These are phyloP conservation scores for Discostella pseudostelligera DNA, from an alignment of 108 stramenopile species.

Conservation along the genomic window DNA sequence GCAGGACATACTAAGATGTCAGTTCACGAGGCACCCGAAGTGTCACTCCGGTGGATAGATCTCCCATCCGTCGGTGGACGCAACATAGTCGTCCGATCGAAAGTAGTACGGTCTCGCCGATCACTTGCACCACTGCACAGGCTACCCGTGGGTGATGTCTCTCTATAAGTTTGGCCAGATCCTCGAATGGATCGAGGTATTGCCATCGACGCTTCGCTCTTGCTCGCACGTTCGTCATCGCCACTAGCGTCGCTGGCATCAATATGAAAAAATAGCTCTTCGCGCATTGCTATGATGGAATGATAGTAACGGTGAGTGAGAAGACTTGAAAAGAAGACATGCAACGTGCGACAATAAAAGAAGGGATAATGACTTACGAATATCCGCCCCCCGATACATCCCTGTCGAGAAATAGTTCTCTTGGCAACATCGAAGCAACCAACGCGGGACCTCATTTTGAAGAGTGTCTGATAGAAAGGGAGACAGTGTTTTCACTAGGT, in stretches of 20 bases:
- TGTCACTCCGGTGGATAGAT: conserved; percentile 7
- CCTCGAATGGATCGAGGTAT: conserved; percentile 24
- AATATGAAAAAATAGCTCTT: conserved; percentile 37
- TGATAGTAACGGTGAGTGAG: not conserved
- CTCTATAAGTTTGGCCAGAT: conserved; percentile 19
- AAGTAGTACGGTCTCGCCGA: conserved; percentile 6
- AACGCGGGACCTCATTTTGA: conserved; percentile 64
- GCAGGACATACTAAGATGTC: too few species aligned
- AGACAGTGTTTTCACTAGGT: conserved; percentile 60
- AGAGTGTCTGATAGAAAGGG: conserved; percentile 66
- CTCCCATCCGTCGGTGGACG: conserved; percentile 3
- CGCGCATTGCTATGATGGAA: conserved; percentile 30
- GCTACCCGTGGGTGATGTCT: conserved; percentile 22
- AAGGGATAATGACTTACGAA: conserved; percentile 50
- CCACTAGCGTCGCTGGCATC: conserved; percentile 14
- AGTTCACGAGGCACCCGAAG: conserved; percentile 18
- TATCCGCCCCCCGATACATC: conserved; percentile 65
- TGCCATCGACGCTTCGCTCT: conserved; percentile 22
- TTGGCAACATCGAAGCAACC: conserved; percentile 71
- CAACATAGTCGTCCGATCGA: not conserved
- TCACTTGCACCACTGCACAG: conserved; percentile 18
- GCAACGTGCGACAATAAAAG: not conserved
- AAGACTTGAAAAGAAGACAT: not conserved
- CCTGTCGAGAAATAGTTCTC: conserved; percentile 80
- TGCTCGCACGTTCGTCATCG: conserved; percentile 23